Conservation (phyloP, 306 rosid species). For the Cucurbita ficifolia region DNA sequence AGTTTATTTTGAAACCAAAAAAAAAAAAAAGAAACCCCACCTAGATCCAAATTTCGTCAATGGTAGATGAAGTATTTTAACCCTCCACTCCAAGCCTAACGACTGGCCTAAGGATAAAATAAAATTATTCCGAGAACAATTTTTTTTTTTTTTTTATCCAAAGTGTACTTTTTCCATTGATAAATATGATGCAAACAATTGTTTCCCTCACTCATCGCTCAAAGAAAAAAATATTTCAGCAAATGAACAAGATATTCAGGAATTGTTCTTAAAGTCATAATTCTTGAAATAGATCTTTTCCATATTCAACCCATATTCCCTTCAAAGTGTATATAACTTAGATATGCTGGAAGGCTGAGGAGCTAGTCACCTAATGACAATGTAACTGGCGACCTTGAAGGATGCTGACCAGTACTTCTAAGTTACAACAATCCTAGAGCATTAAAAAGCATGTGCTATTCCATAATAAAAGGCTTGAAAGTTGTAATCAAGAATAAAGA, state of each 20-base stretch:
- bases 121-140: background rate
- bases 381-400: background rate
- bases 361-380: background rate
- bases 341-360: background rate
- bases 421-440: background rate
- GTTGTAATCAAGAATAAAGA: background rate
- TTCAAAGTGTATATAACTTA: background rate
- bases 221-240: background rate
- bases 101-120: background rate
- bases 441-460: background rate
- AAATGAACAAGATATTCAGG: background rate
- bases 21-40: background rate
- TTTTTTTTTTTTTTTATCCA: background rate
- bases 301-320: background rate
- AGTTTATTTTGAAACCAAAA: too few species aligned
- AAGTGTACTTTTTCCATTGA: background rate
- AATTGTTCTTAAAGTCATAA: background rate
- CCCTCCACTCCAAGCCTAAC: background rate
- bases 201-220: background rate
- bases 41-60: background rate
- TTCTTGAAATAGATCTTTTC: background rate
- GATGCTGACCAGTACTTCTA: background rate
- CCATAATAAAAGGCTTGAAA: background rate
- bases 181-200: background rate
- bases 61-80: background rate